Evolutionary conservation across 768 basidiomycete genomes (phyloP).

Genomic region (Coprinopsis sp.): DNA sequence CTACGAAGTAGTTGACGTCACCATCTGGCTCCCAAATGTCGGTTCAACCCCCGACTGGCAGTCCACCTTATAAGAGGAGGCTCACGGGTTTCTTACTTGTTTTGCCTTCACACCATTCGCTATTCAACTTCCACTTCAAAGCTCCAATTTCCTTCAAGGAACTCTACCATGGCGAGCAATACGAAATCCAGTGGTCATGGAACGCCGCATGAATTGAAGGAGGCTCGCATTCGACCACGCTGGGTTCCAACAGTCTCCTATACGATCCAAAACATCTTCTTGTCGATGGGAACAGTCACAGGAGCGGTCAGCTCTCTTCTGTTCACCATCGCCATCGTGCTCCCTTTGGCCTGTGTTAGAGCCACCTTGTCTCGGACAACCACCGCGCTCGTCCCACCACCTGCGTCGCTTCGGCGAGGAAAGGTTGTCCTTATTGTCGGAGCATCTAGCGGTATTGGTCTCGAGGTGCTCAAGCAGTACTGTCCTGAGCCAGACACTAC

Average conservation of each 20-base stretch:
- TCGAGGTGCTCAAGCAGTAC: constrained; percentile 25
- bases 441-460: constrained; percentile 22
- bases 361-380: constrained; percentile 7
- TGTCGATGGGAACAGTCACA: constrained; percentile 18
- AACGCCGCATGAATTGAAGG: too few relatives aligned
- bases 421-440: constrained; percentile 27
- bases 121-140: too few relatives aligned
- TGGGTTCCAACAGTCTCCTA: constrained; percentile 20
- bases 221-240: constrained; percentile 11
- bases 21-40: too few relatives aligned
- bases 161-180: too few relatives aligned
- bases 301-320: constrained; percentile 14
- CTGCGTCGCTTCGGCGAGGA: constrained; percentile 9
- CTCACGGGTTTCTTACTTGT: too few relatives aligned
- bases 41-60: too few relatives aligned
- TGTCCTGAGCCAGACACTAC: constrained; percentile 19
- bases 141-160: too few relatives aligned
- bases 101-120: too few relatives aligned
- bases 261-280: constrained; percentile 24
- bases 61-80: too few relatives aligned
- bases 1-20: too few relatives aligned
- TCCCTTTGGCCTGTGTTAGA: constrained; percentile 17
- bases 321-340: constrained; percentile 18
- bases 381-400: not conserved
- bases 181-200: too few relatives aligned